Conservation (phyloP, 495 filamentous ascomycete genomes). For the Aspergillus nidulans region DNA sequence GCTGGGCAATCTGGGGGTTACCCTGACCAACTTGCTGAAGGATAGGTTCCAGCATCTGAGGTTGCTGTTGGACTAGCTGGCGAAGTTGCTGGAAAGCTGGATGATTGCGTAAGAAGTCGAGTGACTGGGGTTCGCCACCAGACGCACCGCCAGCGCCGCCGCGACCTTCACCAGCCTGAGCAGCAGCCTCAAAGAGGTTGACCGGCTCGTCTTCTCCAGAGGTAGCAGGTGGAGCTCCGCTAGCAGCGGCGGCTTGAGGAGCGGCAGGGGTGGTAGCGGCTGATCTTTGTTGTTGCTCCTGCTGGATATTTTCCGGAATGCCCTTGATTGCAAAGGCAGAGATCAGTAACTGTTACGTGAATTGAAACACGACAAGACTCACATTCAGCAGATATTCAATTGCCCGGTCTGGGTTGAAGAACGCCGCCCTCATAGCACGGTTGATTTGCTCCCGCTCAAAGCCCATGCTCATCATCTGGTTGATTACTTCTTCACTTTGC, state of each 20-base stretch:
- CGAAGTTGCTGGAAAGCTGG: slow-evolving; percentile 96
- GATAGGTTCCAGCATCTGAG: slow-evolving; percentile 96
- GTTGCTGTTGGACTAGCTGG: slow-evolving; percentile 94
- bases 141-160: slow-evolving; percentile 47
- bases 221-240: slow-evolving; percentile 33
- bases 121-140: slow-evolving; percentile 56
- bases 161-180: slow-evolving; percentile 59
- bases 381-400: slow-evolving; percentile 92
- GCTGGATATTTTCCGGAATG: slow-evolving; percentile 78
- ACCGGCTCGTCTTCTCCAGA: slow-evolving; percentile 60
- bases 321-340: slow-evolving; percentile 52
- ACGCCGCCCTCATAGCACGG: slow-evolving; percentile 90
- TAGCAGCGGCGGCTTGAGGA: slow-evolving; percentile 30
- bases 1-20: slow-evolving; percentile 86
- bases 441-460: slow-evolving; percentile 84
- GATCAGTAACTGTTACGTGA: slow-evolving; percentile 1
- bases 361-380: slow-evolving; percentile 31
- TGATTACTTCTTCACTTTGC: slow-evolving; percentile 76
- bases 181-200: slow-evolving; percentile 93
- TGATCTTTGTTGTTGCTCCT: slow-evolving; percentile 53
- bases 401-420: slow-evolving; percentile 92
- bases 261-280: slow-evolving; percentile 30
- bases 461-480: slow-evolving; percentile 97
- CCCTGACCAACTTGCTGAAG: slow-evolving; percentile 93
- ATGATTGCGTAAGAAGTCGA: slow-evolving; percentile 95